Base-by-base conservation (phyloP, 495 filamentous ascomycete species). In the Talaromyces thailandensis region DNA sequence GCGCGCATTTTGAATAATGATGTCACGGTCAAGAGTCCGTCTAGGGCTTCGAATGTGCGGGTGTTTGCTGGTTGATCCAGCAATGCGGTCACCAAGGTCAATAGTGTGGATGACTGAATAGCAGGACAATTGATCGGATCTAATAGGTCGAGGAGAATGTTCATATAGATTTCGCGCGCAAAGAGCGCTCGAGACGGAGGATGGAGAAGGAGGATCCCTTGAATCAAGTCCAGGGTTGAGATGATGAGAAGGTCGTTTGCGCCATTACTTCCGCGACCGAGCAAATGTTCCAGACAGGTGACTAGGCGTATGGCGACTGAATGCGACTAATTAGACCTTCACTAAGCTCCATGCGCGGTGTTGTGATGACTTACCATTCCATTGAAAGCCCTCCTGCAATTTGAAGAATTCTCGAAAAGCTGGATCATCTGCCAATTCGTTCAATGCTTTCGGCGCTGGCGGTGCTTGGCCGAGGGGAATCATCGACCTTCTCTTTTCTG, bases 341-440 rank as follows among this genome's bases (percentile, higher is more conserved):
- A 21, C 14, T 55, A 26, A 40, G 2, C 48, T 9, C n/a, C 7
- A 7, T 18, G 26, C n/a, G 25, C 31, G 2, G 21, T 9, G 16
- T 32, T 12, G 6, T 3, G 4, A 48, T 21, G 7, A 23, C 29
- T 55, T 71, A 90, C 87, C 85, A 75, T 98, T 98, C 90, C 93
- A 98, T 75, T 96, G 90, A 74, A 98, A 98, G 11, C 93, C 88
- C 68, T 96, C 93, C 72, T 98, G 94, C 58, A 98, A 71, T 69
- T 96, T 91, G 79, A 96, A 96, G 76, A 98, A 98, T 71, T 98
- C 94, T 58, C 90, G 79, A 69, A 96, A 98, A 9, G 93, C 94
- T 26, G 89, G 92, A 73, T 98, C 94, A 65, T 88, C 85, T 61
- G 80, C 80, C 66, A 96, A 74, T 56, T 90, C 84, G 40, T 75